Conservation (phyloP, 2,329 filamentous ascomycete genomes). For the Coleophoma crateriformis region DNA sequence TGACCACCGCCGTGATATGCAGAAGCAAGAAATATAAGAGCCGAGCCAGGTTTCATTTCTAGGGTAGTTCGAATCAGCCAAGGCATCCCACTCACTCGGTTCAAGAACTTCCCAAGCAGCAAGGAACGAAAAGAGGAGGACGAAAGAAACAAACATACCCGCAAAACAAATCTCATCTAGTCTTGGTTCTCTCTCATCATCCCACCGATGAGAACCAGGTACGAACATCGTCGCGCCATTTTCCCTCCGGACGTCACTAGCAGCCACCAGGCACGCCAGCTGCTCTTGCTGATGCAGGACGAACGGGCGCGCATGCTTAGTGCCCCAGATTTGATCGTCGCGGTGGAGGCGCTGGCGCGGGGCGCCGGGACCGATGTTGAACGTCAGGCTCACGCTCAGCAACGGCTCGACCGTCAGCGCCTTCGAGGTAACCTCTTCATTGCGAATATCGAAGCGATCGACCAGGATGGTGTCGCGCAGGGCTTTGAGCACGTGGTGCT, state of each 20-base stretch:
- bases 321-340: slow-evolving; percentile 26
- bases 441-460: slow-evolving; percentile 16
- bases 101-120: not conserved
- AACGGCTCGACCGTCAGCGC: slow-evolving; percentile 17
- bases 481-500: slow-evolving; percentile 16
- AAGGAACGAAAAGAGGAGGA: too few species aligned
- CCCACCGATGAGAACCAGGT: slow-evolving; percentile 26
- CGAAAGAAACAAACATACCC: slow-evolving; percentile 8
- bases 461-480: slow-evolving; percentile 20
- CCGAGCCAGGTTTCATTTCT: slow-evolving; percentile 31
- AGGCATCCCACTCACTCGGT: not conserved
- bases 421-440: slow-evolving; percentile 17
- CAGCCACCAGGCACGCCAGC: slow-evolving; percentile 26
- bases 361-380: slow-evolving; percentile 24
- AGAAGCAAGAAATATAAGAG: slow-evolving; percentile 29
- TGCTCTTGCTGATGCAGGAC: slow-evolving; percentile 13
- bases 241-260: slow-evolving; percentile 19
- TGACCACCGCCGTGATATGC: slow-evolving; percentile 28
- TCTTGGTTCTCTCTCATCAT: slow-evolving; percentile 19
- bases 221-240: slow-evolving; percentile 29
- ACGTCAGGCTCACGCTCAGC: slow-evolving; percentile 23
- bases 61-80: not conserved
- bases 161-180: slow-evolving; percentile 28
- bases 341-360: slow-evolving; percentile 25
- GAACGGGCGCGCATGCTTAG: slow-evolving; percentile 14